Base-by-base conservation (phyloP, 2,329 filamentous ascomycete genomes). In the Alternaria brassicicola region DNA sequence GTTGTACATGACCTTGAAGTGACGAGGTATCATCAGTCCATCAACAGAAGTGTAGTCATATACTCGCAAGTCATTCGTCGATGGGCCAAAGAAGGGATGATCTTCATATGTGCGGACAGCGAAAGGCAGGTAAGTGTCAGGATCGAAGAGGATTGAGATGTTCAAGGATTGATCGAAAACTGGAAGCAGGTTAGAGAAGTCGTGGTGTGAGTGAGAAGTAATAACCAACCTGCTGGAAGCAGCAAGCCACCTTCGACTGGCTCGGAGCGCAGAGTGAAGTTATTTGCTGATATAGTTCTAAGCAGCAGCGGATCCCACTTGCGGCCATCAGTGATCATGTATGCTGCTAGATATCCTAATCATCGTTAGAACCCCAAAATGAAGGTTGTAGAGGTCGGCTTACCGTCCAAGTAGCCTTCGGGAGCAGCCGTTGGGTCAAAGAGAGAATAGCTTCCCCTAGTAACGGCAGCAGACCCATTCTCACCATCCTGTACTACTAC, bases 131-230 rank as follows among this genome's bases (percentile, higher is more conserved):
- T 47, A 33, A 19, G 51, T 53, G 15, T 53, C 41, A 13, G 38
- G 51, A 46, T 53, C 28, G 28, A 53, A 52, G 10, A 52, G n/a
- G 19, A 52, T 39, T 17, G 50, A 30, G 17, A 45, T 45, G 39
- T 45, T 39, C 26, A 52, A 25, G 15, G 8, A 12, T 45, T 45
- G n/a, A 17, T 52, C 50, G 28, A 48, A 31, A 9, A 48, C 45
- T 35, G 19, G 23, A 6, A 2, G 0, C 1, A 2, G 1, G 21
- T 42, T 25, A 42, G 39, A 25, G 13, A 25, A 15, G 21, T n/a
- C 23, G 7, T 42, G 3, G 3, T 1, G 15, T 15, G 21, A 0
- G 23, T 2, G 4, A 23, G 13, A 15, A 4, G 39, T 25, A 13
- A 42, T 26, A 17, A 26, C 39, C 21, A 13, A 42, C 39, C 39